phyloP scores from a whole-genome alignment of 495 filamentous ascomycete species.

The Margaritispora aquatica region DNA sequence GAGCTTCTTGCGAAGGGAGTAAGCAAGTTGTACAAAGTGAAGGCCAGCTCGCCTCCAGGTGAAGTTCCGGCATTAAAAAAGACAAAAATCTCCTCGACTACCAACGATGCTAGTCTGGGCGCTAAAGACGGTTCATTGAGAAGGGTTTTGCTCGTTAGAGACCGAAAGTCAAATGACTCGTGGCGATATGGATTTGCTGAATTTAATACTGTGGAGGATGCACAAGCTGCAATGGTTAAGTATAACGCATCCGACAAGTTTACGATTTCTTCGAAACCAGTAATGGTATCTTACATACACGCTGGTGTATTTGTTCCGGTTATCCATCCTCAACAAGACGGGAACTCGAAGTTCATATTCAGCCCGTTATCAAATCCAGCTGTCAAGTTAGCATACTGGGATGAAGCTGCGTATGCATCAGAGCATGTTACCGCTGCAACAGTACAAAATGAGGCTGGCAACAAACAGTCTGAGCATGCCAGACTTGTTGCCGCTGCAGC shows the following conservation, averaged over 20 bases:
- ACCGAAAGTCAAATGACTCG: conserved; percentile 66
- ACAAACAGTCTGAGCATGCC: conserved; percentile 24
- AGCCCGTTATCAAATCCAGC: conserved; percentile 63
- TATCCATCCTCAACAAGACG: conserved; percentile 44
- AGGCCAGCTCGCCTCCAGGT: conserved; percentile 29
- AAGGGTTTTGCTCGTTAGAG: conserved; percentile 73
- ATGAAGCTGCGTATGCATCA: conserved; percentile 68
- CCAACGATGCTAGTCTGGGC: conserved; percentile 64
- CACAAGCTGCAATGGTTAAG: conserved; percentile 67
- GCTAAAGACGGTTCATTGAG: conserved; percentile 70
- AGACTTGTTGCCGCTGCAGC: conserved; percentile 28
- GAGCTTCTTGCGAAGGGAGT: conserved; percentile 73
- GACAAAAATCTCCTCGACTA: conserved; percentile 68
- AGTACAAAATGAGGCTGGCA: conserved; percentile 32
- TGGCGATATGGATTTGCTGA: conserved; percentile 90
- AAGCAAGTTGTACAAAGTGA: conserved; percentile 66
- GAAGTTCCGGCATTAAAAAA: conserved; percentile 41
- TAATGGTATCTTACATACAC: conserved; percentile 74
- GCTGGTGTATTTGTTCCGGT: conserved; percentile 82
- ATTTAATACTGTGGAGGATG: conserved; percentile 71
- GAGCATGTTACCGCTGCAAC: conserved; percentile 53
- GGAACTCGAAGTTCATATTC: conserved; percentile 61
- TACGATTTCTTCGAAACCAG: conserved; percentile 74
- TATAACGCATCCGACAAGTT: conserved; percentile 74
- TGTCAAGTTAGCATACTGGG: conserved; percentile 76